Conservation (phyloP, 2,329 filamentous ascomycete species). For the Stagonosporopsis rhizophila region DNA sequence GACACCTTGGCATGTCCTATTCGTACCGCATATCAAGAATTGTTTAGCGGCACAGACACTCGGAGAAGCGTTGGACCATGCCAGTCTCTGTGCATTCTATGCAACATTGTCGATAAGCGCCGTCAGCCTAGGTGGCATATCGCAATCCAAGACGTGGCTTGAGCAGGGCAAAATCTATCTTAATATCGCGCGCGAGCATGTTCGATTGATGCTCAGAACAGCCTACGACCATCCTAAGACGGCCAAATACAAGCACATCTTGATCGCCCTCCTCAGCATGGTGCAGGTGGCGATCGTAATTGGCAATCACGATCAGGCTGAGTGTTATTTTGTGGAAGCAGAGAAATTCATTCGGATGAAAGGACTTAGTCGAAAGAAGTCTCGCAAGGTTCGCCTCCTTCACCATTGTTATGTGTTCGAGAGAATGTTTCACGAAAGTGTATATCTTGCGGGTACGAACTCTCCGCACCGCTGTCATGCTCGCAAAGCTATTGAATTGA, state of each 20-base stretch:
- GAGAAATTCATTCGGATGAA: constrained; percentile 54
- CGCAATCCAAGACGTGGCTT: constrained; percentile 42
- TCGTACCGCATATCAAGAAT: constrained; percentile 53
- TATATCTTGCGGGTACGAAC: constrained; percentile 18
- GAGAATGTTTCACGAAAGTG: constrained; percentile 56
- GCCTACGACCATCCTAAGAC: constrained; percentile 46
- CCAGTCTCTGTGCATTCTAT: constrained; percentile 50
- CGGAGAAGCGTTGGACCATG: constrained; percentile 50
- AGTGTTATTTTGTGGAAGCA: constrained; percentile 53
- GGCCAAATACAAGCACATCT: constrained; percentile 54
- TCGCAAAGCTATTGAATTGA: constrained; percentile 24
- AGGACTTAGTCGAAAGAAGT: constrained; percentile 51
- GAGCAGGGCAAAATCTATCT: constrained; percentile 43
- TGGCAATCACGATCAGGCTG: constrained; percentile 45
- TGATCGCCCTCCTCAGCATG: constrained; percentile 56
- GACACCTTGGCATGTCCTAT: constrained; percentile 55
- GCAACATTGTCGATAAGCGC: constrained; percentile 54
- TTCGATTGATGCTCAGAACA: constrained; percentile 45
- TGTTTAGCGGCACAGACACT: constrained; percentile 54
- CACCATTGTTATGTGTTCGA: constrained; percentile 59
- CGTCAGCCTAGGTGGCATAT: constrained; percentile 48
- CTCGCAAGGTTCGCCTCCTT: constrained; percentile 53
- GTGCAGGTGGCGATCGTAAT: constrained; percentile 47
- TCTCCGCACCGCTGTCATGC: constrained; percentile 20
- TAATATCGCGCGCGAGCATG: constrained; percentile 41